Conservation (phyloP, 1,139 yeast species). For the Eremothecium gossypii region DNA sequence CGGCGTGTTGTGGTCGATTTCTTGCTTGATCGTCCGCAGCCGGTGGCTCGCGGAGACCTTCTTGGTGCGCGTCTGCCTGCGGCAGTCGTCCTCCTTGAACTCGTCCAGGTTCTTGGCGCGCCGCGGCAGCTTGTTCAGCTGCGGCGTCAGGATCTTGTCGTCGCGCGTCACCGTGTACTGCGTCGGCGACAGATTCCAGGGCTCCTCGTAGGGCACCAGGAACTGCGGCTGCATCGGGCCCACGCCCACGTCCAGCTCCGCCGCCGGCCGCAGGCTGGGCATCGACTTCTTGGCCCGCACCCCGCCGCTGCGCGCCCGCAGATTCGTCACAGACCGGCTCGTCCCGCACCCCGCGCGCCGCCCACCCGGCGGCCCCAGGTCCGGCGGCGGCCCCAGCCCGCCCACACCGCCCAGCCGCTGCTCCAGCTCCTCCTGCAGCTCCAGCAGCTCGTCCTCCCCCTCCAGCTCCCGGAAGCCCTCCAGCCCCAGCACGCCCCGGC, state of each 20-base stretch:
- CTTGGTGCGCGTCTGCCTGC: slow-evolving; percentile 1
- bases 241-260: slow-evolving; percentile 9
- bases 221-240: slow-evolving; percentile 19
- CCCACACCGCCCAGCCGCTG: slow-evolving; percentile 7
- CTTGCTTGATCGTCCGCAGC: slow-evolving; percentile 27
- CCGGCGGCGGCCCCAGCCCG: slow-evolving; percentile 4
- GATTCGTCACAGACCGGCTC: slow-evolving; percentile 22
- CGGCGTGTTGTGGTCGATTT: slow-evolving; percentile 29
- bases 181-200: slow-evolving; percentile 20
- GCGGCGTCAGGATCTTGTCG: slow-evolving; percentile 23
- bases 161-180: slow-evolving; percentile 24
- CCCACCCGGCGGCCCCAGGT: not conserved
- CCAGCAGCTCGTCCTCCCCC: slow-evolving; percentile 6
- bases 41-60: slow-evolving; percentile 10
- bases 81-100: slow-evolving; percentile 18
- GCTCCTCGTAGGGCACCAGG: slow-evolving; percentile 9
- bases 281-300: slow-evolving; percentile 24
- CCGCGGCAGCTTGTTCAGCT: slow-evolving; percentile 19
- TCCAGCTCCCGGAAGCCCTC: slow-evolving; percentile 8
- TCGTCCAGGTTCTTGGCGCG: slow-evolving; percentile 20
- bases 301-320: slow-evolving; percentile 13
- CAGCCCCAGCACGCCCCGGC: slow-evolving; percentile 3
- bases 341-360: too few species aligned
- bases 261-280: slow-evolving; percentile 15
- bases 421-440: slow-evolving; percentile 11